Evolutionary conservation across 192 early-diverging fungal genomes (phyloP), one percentile per base, ranked within the genome.

Genomic region (Phlyctochytrium planicorne): DNA sequence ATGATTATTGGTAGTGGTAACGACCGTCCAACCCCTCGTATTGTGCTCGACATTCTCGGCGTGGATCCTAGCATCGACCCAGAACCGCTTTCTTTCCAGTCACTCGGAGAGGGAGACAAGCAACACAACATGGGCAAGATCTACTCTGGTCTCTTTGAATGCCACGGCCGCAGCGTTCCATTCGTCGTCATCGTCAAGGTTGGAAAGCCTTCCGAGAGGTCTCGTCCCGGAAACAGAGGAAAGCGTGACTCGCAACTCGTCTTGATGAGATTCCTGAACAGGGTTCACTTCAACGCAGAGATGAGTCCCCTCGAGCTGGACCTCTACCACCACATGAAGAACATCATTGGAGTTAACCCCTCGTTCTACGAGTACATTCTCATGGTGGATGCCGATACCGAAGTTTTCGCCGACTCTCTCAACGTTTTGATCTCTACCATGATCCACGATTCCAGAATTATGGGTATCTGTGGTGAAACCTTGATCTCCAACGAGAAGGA

Each of bases 101-200:
- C 93, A 17, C 78, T 98, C 12, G 96, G 93, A 37, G 94, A 96
- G 70, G 94, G 94, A 53, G 83, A 82, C 50, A 88, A 89, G 78
- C 94, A 94, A 75, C 84, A 90, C 76, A 98, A 98, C 78, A 93
- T 94, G 87, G 96, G 23, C 86, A 95, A 97, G 78, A 90, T 98
- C 29, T 98, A 98, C 76, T 96, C 94, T 52, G 96, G 96, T 47
- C 78, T 97, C 32, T 95, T 95, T 72, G 93, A 96, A 70, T 80
- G 87, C 66, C 87, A 90, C 57, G 94, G 94, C 20, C 93, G 92
- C 63, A 82, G 75, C 32, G 94, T 98, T 10, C 96, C 96, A 0
- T 97, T 93, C 67, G 86, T 98, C 60, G 94, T 98, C 2, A 90
- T 97, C 3, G 95, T 87, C 69, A 98, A 98, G 76, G 89, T 92